A percentile compares a stretch with the other conserved stretches of the same genome.
Conservation (phyloP, 1,284 basidiomycete genomes). For the Dichomitus squalens region DNA sequence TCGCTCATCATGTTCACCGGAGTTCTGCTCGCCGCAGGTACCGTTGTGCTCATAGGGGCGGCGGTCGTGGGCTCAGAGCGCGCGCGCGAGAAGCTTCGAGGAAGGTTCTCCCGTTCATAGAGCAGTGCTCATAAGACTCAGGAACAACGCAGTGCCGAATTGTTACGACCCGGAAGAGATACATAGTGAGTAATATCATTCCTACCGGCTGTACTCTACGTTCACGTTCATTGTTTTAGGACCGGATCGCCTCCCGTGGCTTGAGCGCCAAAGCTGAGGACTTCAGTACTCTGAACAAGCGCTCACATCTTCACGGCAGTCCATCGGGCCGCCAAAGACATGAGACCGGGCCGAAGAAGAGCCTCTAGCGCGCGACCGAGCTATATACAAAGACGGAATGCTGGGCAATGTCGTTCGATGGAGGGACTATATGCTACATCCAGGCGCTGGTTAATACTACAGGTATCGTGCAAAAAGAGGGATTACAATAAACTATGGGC, state of each 20-base stretch:
- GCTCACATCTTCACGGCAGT: no score
- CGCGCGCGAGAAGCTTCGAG: background rate
- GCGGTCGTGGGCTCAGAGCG: constrained; percentile 43
- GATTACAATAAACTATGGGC: background rate
- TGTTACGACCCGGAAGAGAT: no score
- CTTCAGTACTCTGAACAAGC: no score
- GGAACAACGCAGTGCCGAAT: background rate
- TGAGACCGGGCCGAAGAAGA: no score
- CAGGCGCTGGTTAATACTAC: background rate
- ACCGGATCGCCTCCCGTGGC: no score
- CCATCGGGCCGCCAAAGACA: no score
- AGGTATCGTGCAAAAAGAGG: background rate
- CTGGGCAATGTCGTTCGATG: background rate
- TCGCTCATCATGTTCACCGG: constrained; percentile 37
- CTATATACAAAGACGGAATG: background rate
- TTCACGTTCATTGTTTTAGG: no score
- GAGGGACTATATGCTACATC: background rate
- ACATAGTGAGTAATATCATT: no score
- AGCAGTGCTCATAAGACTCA: background rate
- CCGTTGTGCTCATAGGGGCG: constrained; percentile 1
- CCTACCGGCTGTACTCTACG: no score
- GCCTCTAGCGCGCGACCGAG: background rate
- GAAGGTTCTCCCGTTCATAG: constrained; percentile 7
- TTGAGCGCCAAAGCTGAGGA: no score
- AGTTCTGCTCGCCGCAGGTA: constrained; percentile 21